Evolutionary conservation across 306 rosid species (phyloP).

Genomic region (Cercis canadensis): DNA sequence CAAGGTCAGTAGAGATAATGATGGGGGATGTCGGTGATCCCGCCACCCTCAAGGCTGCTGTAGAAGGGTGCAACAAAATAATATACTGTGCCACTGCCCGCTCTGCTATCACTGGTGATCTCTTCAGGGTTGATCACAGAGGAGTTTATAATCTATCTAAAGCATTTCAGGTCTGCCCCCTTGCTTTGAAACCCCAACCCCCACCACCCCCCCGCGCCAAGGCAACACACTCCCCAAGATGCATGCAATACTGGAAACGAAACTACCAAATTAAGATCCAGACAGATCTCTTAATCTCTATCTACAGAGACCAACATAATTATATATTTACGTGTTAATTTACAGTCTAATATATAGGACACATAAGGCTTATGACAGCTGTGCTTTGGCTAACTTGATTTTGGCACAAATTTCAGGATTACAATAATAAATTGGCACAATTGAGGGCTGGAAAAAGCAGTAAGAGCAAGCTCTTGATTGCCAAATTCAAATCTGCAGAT

Average conservation of each 20-base stretch:
- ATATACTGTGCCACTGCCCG: conserved; percentile 97
- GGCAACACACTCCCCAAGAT: too few relatives aligned
- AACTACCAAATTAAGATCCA: not conserved
- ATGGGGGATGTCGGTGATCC: conserved; percentile 95
- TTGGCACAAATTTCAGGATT: conserved; percentile 69
- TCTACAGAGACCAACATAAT: not conserved
- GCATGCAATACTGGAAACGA: not conserved
- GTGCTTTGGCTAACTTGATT: conserved; percentile 2
- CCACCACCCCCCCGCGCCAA: not conserved
- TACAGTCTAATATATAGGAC: not conserved
- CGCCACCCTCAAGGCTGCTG: conserved; percentile 59
- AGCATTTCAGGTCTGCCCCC: conserved; percentile 80
- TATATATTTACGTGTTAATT: not conserved
- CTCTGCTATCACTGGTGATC: conserved; percentile 85
- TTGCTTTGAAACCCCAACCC: conserved; percentile 9
- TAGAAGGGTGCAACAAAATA: conserved; percentile 82
- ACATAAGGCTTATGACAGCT: not conserved
- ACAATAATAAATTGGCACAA: conserved; percentile 87
- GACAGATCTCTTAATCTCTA: not conserved
- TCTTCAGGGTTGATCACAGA: conserved; percentile 81
- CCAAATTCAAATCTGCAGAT: conserved; percentile 76
- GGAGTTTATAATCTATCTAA: conserved; percentile 88
- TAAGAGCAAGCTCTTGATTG: conserved; percentile 82
- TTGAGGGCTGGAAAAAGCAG: conserved; percentile 95
- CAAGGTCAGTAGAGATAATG: conserved; percentile 86